Base-by-base conservation (phyloP, 192 early-diverging fungal species). In the Coemansia interrupta region DNA sequence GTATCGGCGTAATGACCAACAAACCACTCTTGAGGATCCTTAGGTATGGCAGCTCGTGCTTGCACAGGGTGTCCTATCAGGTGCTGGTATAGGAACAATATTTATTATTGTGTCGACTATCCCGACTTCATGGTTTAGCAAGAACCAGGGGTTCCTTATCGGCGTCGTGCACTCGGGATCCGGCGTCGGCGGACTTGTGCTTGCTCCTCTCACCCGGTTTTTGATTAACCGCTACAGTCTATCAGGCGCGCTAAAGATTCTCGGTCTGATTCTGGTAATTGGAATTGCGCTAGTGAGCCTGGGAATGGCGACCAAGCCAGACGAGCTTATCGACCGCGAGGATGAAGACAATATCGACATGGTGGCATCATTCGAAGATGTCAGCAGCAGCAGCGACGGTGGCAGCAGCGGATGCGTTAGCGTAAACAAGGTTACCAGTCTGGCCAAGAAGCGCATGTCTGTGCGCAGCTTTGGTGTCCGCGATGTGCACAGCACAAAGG, bases 391-490 rank as follows among this genome's bases (percentile, higher is more conserved):
- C 43, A 71, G 74, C 65, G 69, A 71, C 20, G 57, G 32, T 36
- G 32, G 32, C 32, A 36, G 32, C 64, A 58, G 54, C 29, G 22
- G 29, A 28, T 68, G 53, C 41, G 30, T 28, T 43, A 78, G 74
- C 61, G 69, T 68, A 17, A 57, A 71, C 61, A 72, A 72, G 45
- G 48, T 62, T 5, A 64, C 57, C 38, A 64, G 59, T 5, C 50
- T 72, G 11, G 75, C 75, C 30, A 78, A 78, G 62, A 78, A 78
- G 66, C 75, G 75, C 65, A 72, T 72, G 69, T 78, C 75, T 4
- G 66, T 68, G 32, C 75, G 75, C 54, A 78, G 75, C 62, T 78
- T 78, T 78, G 75, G 75, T 19, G 75, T 78, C 24, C 75, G 75
- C 5, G 65, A 78, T 29, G 75, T 78, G 58, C 75, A 72, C 42